A percentile compares a stretch with the other conserved stretches of the same genome.
phyloP scores from a whole-genome alignment of 2,329 filamentous ascomycete species.

The Passalora sequoiae region DNA sequence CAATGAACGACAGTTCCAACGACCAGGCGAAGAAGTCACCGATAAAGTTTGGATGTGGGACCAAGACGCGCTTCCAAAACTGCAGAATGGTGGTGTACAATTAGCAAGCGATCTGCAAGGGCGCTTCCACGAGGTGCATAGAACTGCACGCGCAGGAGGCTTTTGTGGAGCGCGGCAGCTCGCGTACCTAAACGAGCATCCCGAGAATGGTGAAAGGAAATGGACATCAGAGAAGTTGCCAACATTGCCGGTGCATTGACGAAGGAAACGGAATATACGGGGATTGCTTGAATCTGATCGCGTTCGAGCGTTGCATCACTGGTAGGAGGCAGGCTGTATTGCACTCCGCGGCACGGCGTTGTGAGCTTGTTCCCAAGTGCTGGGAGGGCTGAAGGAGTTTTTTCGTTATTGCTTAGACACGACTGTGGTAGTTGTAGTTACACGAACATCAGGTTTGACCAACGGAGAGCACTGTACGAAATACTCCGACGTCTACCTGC shows the following conservation, averaged over 20 bases:
- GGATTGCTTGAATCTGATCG: not conserved
- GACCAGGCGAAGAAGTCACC: slow-evolving; percentile 51
- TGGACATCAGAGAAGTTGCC: slow-evolving; percentile 15
- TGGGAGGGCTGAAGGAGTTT: not conserved
- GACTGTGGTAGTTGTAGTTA: too few relatives aligned
- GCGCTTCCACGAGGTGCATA: slow-evolving; percentile 11
- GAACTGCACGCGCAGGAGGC: slow-evolving; percentile 17
- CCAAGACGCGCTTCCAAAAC: slow-evolving; percentile 25
- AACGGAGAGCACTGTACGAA: too few relatives aligned
- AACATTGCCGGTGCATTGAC: too few relatives aligned
- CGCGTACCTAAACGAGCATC: slow-evolving; percentile 20
- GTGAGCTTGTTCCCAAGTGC: slow-evolving; percentile 4
- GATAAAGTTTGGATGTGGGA: slow-evolving; percentile 50
- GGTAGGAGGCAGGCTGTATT: not conserved
- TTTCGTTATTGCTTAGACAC: not conserved
- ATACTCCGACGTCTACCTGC: too few relatives aligned
- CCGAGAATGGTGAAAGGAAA: slow-evolving; percentile 9
- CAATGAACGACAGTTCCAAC: slow-evolving; percentile 58
- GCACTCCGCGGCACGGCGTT: not conserved
- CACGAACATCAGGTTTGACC: too few relatives aligned
- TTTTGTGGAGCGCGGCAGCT: slow-evolving; percentile 19
- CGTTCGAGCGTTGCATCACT: slow-evolving; percentile 3
- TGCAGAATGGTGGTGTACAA: slow-evolving; percentile 14
- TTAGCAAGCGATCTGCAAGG: slow-evolving; percentile 7
- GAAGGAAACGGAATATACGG: too few relatives aligned